A percentile compares a stretch with the other conserved stretches of the same genome.
phyloP scores from a whole-genome alignment of 768 basidiomycete genomes.

The Macrolepiota albuminosa region DNA sequence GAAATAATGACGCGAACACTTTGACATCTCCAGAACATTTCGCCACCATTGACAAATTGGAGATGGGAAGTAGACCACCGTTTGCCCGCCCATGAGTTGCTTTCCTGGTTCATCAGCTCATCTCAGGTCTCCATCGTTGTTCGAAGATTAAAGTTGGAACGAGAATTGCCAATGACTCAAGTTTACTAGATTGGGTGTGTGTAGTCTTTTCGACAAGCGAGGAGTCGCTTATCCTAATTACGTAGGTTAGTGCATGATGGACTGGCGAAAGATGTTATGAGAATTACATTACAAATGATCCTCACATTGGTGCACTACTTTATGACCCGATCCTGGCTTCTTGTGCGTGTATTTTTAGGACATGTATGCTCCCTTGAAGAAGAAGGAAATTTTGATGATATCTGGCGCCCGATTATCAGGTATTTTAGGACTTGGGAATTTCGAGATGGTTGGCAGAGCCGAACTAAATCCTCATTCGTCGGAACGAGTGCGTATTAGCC shows the following conservation, averaged over 20 bases:
- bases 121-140: not conserved
- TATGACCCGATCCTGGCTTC: not conserved
- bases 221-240: too few relatives aligned
- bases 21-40: not conserved
- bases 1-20: not conserved
- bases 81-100: not conserved
- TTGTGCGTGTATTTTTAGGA: not conserved
- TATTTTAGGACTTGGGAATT: not conserved
- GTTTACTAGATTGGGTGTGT: not conserved
- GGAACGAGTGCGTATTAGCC: too few relatives aligned
- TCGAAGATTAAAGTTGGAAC: not conserved
- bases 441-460: not conserved
- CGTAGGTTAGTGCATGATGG: too few relatives aligned
- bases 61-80: not conserved
- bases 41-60: too few relatives aligned
- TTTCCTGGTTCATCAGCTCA: not conserved
- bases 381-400: not conserved
- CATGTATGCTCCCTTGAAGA: not conserved
- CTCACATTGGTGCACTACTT: not conserved
- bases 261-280: not conserved
- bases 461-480: not conserved
- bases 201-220: not conserved
- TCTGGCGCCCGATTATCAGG: not conserved
- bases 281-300: constrained; percentile 1
- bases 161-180: not conserved